Conservation (phyloP, 805 yeast genomes). For the Cyberlindnera galapagoensis region DNA sequence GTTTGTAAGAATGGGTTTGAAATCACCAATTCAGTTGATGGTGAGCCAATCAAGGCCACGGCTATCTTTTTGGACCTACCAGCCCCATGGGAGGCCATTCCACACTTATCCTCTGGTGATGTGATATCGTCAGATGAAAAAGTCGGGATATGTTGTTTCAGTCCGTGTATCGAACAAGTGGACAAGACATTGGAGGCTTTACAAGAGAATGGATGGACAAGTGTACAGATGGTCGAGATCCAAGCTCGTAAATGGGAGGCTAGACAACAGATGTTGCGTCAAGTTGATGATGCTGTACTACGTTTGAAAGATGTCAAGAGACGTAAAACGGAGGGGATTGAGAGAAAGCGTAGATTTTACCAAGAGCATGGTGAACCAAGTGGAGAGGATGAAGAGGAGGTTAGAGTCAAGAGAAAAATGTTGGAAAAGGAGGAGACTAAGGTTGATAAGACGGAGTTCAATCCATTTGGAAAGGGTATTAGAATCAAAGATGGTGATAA, state of each 20-base stretch:
- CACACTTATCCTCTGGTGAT: slow-evolving; percentile 48
- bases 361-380: slow-evolving; percentile 19
- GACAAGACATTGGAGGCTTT: slow-evolving; percentile 75
- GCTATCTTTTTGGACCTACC: slow-evolving; percentile 88
- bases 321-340: slow-evolving; percentile 62
- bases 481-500: slow-evolving; percentile 85
- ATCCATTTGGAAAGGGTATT: slow-evolving; percentile 90
- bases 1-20: slow-evolving; percentile 86
- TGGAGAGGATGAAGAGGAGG: slow-evolving; percentile 18
- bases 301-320: slow-evolving; percentile 74
- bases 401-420: slow-evolving; percentile 21
- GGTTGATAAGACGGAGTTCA: slow-evolving; percentile 50
- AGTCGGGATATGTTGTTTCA: slow-evolving; percentile 85
- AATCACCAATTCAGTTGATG: slow-evolving; percentile 32
- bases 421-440: slow-evolving; percentile 21
- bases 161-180: slow-evolving; percentile 98
- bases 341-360: slow-evolving; percentile 36
- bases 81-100: slow-evolving; percentile 94
- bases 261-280: slow-evolving; percentile 79
- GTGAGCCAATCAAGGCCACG: slow-evolving; percentile 54
- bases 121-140: slow-evolving; percentile 49
- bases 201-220: slow-evolving; percentile 72
- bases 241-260: slow-evolving; percentile 85
- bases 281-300: slow-evolving; percentile 71
- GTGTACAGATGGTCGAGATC: slow-evolving; percentile 88